Evolutionary conservation across 129 eudicot genomes (phyloP).

Genomic region (Saussurea involucrata): DNA sequence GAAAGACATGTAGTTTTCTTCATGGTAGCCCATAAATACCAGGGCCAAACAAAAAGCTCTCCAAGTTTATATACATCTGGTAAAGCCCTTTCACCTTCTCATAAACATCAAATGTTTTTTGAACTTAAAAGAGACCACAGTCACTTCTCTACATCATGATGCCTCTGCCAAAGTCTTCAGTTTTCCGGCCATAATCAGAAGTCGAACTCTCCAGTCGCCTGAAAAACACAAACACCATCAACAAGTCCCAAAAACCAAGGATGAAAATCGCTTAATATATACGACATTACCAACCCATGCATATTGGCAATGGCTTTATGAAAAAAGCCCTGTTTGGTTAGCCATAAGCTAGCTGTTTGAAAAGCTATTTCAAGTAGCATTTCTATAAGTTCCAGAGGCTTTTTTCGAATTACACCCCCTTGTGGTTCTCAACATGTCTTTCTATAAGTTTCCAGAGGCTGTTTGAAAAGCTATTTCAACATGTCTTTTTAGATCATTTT

Average conservation of each 20-base stretch:
- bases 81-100: constrained; percentile 39
- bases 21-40: constrained; percentile 46
- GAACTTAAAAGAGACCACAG: constrained; percentile 18
- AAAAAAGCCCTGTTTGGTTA: neutral
- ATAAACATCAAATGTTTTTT: constrained; percentile 29
- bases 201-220: constrained; percentile 97
- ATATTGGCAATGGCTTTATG: neutral
- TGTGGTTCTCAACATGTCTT: neutral
- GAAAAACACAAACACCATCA: constrained; percentile 16
- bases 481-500: neutral
- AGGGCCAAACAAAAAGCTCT: constrained; percentile 45
- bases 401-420: no score
- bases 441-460: neutral
- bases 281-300: neutral
- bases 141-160: constrained; percentile 26
- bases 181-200: constrained; percentile 50
- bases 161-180: constrained; percentile 15
- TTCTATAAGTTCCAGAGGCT: neutral
- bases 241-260: neutral
- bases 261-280: neutral
- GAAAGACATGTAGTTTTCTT: constrained; percentile 16
- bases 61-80: constrained; percentile 64
- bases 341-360: neutral
- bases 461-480: neutral
- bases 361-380: neutral